Evolutionary conservation across 441 rosid genomes (phyloP).

Genomic region (Gossypium lobatum): DNA sequence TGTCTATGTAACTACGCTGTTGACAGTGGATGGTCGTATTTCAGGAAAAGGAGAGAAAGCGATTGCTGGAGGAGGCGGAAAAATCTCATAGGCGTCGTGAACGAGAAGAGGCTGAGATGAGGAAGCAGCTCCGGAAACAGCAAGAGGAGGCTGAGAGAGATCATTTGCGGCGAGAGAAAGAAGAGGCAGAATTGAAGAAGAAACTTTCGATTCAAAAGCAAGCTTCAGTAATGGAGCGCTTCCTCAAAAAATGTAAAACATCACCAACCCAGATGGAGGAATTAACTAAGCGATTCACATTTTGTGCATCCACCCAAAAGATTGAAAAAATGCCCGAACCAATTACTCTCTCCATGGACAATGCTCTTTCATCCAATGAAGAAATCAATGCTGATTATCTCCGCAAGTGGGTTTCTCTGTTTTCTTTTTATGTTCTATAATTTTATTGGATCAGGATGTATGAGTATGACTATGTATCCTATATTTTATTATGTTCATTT

Average conservation of each 20-base stretch:
- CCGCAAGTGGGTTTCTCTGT: conserved; percentile 41
- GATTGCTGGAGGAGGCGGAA: conserved; percentile 53
- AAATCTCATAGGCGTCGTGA: conserved; percentile 50
- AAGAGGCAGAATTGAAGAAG: conserved; percentile 63
- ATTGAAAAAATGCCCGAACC: conserved; percentile 34
- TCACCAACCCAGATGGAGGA: conserved; percentile 28
- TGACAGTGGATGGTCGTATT: neutral
- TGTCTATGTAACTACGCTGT: neutral
- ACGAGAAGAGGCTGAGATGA: conserved; percentile 55
- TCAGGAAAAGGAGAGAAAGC: conserved; percentile 72
- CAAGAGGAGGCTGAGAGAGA: conserved; percentile 77
- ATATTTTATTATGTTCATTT: too few relatives aligned
- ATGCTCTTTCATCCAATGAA: conserved; percentile 41
- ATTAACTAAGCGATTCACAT: conserved; percentile 22
- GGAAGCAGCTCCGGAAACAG: conserved; percentile 54
- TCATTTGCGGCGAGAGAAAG: conserved; percentile 56
- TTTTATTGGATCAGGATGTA: neutral
- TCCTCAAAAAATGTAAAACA: conserved; percentile 58
- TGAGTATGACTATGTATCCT: neutral
- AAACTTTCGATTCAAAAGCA: conserved; percentile 58
- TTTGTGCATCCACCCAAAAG: conserved; percentile 18
- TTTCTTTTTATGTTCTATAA: neutral
- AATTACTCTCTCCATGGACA: conserved; percentile 52
- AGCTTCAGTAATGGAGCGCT: conserved; percentile 83
- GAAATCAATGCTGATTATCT: conserved; percentile 40